phyloP scores from a whole-genome alignment of 208 protist genomes.

The Kentomonas sorsogonicus region DNA sequence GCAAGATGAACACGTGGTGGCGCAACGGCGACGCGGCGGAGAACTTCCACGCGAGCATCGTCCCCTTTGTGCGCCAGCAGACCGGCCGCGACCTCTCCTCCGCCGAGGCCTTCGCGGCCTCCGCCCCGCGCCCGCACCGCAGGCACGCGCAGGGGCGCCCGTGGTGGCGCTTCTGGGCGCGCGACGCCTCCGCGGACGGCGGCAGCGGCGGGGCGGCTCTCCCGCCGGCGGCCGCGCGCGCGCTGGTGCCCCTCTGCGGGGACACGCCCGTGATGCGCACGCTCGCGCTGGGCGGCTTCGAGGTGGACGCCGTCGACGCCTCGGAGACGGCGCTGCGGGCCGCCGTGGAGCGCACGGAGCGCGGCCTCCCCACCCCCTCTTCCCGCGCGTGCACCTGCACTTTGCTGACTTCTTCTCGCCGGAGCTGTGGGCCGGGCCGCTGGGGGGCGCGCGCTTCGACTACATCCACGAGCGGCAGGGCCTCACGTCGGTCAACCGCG shows the following conservation, averaged over 20 bases:
- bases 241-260: slow-evolving; percentile 83
- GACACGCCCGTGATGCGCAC: slow-evolving; percentile 79
- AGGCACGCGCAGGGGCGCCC: neutral
- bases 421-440: slow-evolving; percentile 64
- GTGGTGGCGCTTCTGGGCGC: neutral
- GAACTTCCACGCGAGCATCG: slow-evolving; percentile 61
- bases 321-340: slow-evolving; percentile 71
- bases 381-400: slow-evolving; percentile 55
- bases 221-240: slow-evolving; percentile 21
- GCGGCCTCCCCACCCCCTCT: slow-evolving; percentile 30
- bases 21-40: slow-evolving; percentile 51
- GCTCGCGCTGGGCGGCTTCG: slow-evolving; percentile 62
- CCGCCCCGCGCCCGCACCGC: slow-evolving; percentile 13
- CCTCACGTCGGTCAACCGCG: slow-evolving; percentile 73
- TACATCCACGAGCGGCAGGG: slow-evolving; percentile 87
- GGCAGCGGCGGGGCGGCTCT: neutral
- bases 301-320: slow-evolving; percentile 79
- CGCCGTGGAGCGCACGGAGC: slow-evolving; percentile 60
- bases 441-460: slow-evolving; percentile 55
- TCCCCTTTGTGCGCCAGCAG: slow-evolving; percentile 53
- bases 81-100: slow-evolving; percentile 70
- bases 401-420: slow-evolving; percentile 74
- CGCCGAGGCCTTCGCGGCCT: slow-evolving; percentile 39
- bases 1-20: slow-evolving; percentile 76
- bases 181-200: neutral